These are phyloP conservation scores for Aspergillus haitiensis DNA, from an alignment of 495 filamentous ascomycete genomes.

Conservation along the genomic window DNA sequence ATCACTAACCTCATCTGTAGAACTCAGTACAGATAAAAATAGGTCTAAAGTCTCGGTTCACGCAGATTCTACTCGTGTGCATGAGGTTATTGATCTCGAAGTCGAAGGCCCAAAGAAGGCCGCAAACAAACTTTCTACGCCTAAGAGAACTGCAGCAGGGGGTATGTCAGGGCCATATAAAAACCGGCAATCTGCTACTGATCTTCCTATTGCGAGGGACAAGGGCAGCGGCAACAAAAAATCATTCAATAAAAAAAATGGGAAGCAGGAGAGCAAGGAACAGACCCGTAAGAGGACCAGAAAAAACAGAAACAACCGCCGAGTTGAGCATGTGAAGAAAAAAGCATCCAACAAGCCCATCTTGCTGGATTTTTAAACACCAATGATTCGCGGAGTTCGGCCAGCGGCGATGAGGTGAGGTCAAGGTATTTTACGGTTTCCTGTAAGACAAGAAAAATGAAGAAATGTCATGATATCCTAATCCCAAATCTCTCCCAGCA, in stretches of 20 bases:
- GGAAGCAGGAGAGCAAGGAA: neutral
- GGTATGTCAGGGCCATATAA: neutral
- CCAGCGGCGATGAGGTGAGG: constrained; percentile 44
- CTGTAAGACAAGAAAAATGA: constrained; percentile 1
- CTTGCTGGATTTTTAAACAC: constrained; percentile 40
- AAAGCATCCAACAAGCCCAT: neutral
- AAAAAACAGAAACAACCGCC: neutral
- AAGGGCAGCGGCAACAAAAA: neutral
- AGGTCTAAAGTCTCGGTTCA: neutral
- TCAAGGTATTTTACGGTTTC: constrained; percentile 40
- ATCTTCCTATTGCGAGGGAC: neutral
- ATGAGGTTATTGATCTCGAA: constrained; percentile 3
- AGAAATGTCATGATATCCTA: neutral
- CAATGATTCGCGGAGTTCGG: constrained; percentile 42
- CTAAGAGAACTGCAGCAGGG: neutral
- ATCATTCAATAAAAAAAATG: neutral
- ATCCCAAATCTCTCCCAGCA: neutral
- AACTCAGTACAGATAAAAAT: neutral
- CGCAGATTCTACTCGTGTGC: neutral
- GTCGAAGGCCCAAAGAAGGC: neutral
- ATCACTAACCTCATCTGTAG: neutral
- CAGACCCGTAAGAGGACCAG: neutral
- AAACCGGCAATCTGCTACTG: neutral
- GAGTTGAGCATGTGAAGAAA: neutral
- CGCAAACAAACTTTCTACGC: neutral